A percentile compares a stretch with the other conserved stretches of the same genome.
These are phyloP conservation scores for Rosa chinensis DNA, from an alignment of 306 rosid species.

Conservation along the genomic window DNA sequence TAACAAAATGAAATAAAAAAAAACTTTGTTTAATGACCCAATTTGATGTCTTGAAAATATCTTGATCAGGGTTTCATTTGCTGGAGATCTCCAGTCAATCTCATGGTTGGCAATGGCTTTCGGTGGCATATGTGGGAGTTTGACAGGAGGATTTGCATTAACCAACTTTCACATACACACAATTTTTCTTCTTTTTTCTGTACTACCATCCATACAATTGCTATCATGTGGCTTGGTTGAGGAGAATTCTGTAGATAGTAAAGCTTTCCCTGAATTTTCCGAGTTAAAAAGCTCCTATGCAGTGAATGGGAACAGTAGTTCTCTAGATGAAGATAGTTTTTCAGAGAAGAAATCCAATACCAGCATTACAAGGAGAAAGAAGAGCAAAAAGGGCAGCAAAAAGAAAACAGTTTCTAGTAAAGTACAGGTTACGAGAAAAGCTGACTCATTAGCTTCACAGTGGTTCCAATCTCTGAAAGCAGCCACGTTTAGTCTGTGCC, in stretches of 20 bases:
- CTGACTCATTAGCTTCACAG: conserved; percentile 38
- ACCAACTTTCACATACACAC: conserved; percentile 52
- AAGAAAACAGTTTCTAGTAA: conserved; percentile 33
- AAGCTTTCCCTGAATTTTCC: conserved; percentile 35
- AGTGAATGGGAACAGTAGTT: conserved; percentile 32
- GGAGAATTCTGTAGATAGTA: conserved; percentile 46
- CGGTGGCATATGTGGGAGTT: conserved; percentile 84
- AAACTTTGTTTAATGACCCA: not conserved
- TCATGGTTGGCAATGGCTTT: conserved; percentile 88
- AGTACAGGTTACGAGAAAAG: conserved; percentile 32
- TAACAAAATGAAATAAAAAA: not conserved
- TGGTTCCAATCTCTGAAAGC: conserved; percentile 64
- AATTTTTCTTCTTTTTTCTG: conserved; percentile 70
- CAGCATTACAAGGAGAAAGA: conserved; percentile 57
- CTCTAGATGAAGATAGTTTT: conserved; percentile 36
- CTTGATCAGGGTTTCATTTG: conserved; percentile 61
- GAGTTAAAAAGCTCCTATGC: conserved; percentile 24
- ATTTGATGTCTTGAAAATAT: conserved; percentile 11
- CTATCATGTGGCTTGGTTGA: conserved; percentile 71
- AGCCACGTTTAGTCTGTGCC: conserved; percentile 54
- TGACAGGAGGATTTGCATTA: conserved; percentile 77
- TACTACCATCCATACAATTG: conserved; percentile 68
- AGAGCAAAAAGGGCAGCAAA: conserved; percentile 37
- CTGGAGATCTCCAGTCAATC: conserved; percentile 82
- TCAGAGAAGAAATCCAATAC: conserved; percentile 32